Conservation (phyloP, 1,284 basidiomycete genomes). For the Abortiporus biennis region DNA sequence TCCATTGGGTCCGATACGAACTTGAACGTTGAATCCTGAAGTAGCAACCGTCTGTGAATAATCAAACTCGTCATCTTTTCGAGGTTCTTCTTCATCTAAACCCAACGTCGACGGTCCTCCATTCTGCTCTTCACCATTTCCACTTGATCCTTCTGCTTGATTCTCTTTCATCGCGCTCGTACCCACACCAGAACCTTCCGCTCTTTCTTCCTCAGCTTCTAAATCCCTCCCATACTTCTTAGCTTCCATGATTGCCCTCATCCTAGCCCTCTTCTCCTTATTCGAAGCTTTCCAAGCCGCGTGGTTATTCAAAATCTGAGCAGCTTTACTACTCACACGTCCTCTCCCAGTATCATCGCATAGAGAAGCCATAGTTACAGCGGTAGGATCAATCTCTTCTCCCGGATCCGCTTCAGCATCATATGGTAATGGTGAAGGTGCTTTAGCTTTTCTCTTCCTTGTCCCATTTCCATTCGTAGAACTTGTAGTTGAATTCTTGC, state of each 20-base stretch:
- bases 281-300: constrained; percentile 60
- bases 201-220: constrained; percentile 37
- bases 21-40: constrained; percentile 73
- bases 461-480: constrained; percentile 13
- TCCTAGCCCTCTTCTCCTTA: constrained; percentile 54
- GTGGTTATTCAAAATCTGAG: constrained; percentile 62
- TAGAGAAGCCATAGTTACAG: constrained; percentile 69
- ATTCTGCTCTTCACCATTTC: constrained; percentile 4
- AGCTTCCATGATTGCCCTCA: constrained; percentile 57
- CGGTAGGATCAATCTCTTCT: constrained; percentile 70
- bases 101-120: constrained; percentile 3
- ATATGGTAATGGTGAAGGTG: constrained; percentile 44
- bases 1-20: constrained; percentile 76
- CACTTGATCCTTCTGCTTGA: constrained; percentile 14
- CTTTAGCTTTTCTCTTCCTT: constrained; percentile 21
- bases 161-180: not conserved
- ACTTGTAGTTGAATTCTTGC: not conserved
- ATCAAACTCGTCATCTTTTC: constrained; percentile 43
- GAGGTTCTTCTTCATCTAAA: constrained; percentile 9
- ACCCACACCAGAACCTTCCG: not conserved
- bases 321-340: constrained; percentile 65
- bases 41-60: constrained; percentile 57
- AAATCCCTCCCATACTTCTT: constrained; percentile 61
- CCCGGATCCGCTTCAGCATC: constrained; percentile 58
- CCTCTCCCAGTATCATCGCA: constrained; percentile 72